Base-by-base conservation (phyloP, 495 filamentous ascomycete species). In the Umbilicaria muhlenbergii region DNA sequence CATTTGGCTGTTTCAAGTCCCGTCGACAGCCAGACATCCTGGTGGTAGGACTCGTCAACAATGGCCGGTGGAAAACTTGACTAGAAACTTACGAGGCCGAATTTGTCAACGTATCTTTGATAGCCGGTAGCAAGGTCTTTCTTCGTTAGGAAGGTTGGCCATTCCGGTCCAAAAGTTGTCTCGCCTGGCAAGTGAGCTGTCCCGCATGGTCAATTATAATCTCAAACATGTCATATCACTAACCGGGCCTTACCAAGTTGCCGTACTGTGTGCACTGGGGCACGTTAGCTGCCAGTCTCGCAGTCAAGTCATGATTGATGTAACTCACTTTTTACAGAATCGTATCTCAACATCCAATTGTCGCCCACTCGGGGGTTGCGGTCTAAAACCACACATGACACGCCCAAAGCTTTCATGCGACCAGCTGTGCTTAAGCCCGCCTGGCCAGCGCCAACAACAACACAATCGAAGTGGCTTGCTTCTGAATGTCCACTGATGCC, bases 311-410 rank as follows among this genome's bases (percentile, higher is more conserved):
- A 28, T 5, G 24, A 28, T 6, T 6, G 24, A 6, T 6, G 24
- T 6, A 19, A 47, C 32, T 19, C 39, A 47, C 45, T 11, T 16
- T 47, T 53, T 15, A 51, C 49, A 34, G 54, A 61, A 24, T 59
- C 54, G 36, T 64, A 66, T 11, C 63, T 55, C 11, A 49, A 45
- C 18, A 45, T 54, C 63, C 63, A 66, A 38, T 60, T 59, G 43
- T 63, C 56, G 13, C 63, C 63, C 3, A 58, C 43, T 5, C 41
- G 34, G n/a, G 45, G 11, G 34, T 60, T 55, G 11, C 54, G 54
- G 16, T 66, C 63, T 11, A 58, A 45, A 38, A 65, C 46, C 12
- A 65, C 43, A 37, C 55, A 58, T 0, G 50, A 47, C 1, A 65
- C 46, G 3, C 55, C 58, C 1, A 66, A 38, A 0, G 62, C 56